These are phyloP conservation scores for Nakazawaea anatomiae DNA, from an alignment of 805 yeast genomes.

Conservation along the genomic window DNA sequence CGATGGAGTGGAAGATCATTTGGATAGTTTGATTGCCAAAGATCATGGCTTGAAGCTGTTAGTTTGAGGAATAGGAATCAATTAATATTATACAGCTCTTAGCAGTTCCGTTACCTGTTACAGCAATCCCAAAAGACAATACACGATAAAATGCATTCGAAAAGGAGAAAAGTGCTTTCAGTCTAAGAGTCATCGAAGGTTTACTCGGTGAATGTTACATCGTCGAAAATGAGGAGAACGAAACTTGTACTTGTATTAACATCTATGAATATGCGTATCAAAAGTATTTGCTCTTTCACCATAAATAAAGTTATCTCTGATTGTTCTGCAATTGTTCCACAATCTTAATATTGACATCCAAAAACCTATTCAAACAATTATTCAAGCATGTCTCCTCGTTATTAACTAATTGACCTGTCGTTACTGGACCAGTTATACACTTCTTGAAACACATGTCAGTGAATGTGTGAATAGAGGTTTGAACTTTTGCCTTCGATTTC, in stretches of 20 bases:
- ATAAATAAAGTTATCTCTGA: slow-evolving; percentile 1
- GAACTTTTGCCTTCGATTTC: slow-evolving; percentile 82
- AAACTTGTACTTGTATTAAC: no score
- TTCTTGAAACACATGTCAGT: slow-evolving; percentile 89
- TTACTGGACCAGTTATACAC: slow-evolving; percentile 50
- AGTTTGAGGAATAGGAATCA: neutral
- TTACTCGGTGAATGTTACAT: no score
- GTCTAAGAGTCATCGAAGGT: neutral
- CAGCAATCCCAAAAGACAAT: no score
- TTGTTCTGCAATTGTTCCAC: slow-evolving; percentile 42
- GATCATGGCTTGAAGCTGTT: neutral
- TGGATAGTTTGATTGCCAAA: neutral
- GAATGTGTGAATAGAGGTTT: slow-evolving; percentile 78
- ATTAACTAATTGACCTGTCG: slow-evolving; percentile 41
- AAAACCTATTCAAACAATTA: slow-evolving; percentile 79
- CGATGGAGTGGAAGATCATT: neutral
- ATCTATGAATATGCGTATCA: no score
- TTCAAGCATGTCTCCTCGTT: slow-evolving; percentile 68
- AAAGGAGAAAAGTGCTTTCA: neutral
- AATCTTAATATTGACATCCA: slow-evolving; percentile 82
- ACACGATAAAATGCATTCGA: no score
- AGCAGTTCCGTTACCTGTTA: no score
- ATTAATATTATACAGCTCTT: no score
- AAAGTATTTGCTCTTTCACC: neutral
- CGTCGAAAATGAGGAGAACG: no score